Evolutionary conservation across 306 rosid species (phyloP).

Genomic region (Prunus padus): DNA sequence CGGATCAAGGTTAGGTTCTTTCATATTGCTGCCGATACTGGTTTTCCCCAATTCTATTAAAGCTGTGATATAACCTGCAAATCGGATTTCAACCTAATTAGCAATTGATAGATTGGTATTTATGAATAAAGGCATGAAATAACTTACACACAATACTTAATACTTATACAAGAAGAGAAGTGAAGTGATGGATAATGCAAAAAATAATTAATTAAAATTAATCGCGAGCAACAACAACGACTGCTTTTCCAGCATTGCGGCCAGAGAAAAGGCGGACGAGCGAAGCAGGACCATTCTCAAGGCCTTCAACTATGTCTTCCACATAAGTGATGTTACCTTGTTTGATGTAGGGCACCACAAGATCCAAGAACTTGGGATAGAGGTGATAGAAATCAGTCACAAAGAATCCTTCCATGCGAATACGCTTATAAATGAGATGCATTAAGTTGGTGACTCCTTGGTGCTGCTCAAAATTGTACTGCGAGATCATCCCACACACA

Average conservation of each 20-base stretch:
- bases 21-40: too few relatives aligned
- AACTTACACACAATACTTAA: too few relatives aligned
- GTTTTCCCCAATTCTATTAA: too few relatives aligned
- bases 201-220: not conserved
- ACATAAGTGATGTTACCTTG: constrained; percentile 6
- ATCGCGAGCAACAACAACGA: constrained; percentile 1
- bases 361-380: constrained; percentile 21
- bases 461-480: constrained; percentile 5
- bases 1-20: too few relatives aligned
- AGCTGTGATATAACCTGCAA: too few relatives aligned
- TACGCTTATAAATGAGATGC: constrained; percentile 9
- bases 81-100: too few relatives aligned
- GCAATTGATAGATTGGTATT: too few relatives aligned
- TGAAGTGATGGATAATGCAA: too few relatives aligned
- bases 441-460: constrained; percentile 18
- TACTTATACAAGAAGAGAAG: too few relatives aligned
- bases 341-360: constrained; percentile 11
- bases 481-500: constrained; percentile 17
- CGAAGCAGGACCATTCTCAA: constrained; percentile 23
- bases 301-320: constrained; percentile 23
- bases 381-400: constrained; percentile 5
- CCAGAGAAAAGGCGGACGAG: constrained; percentile 2
- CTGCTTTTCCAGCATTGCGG: constrained; percentile 13
- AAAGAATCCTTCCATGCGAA: constrained; percentile 20
- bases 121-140: too few relatives aligned